Base-by-base conservation (phyloP, 2,329 filamentous ascomycete species). In the Lasiodiplodia sp. region DNA sequence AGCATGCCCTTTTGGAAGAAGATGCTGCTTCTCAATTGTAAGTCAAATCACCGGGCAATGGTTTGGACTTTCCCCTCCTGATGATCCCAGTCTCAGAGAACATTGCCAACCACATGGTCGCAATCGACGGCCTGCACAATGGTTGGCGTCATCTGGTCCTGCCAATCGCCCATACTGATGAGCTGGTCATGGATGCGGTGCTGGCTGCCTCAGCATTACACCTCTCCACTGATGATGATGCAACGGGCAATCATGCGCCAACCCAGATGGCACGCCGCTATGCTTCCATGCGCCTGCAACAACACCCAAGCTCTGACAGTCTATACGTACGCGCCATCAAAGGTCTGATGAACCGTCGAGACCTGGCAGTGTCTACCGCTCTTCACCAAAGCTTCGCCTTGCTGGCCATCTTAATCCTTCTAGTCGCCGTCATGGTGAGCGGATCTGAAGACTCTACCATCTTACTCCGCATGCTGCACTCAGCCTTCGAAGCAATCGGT, bases 61-160 rank as follows among this genome's bases (percentile, higher is more conserved):
- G 3, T 2, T 25, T 11, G 51, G 14, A 16, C 28, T 2, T 31
- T 4, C 23, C 7, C 21, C 16, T 14, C 7, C 51, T 53, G 16
- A 53, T 12, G 2, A 53, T 25, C 51, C 23, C 51, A 53, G 51
- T 53, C 23, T 53, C 51, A 11, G 51, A 53, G 23, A 53, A 53
- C 23, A 53, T 53, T 12, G 51, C 51, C 5, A 53, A 31, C 8
- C 7, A 53, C 10, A 53, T 53, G 51, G 51, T 53, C 5, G 21
- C 51, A 31, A 53, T 53, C 14, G 51, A 53, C 28, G 51, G 51
- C 23, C 21, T 53, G 2, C 51, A 53, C 51, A 28, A 53, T 10
- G 51, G 51, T 23, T 53, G 51, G 51, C 51, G 51, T 11, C 51
- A 53, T 28, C 51, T 53, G 8, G 51, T 28, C 51, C 51, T 53